A percentile compares a stretch with the other conserved stretches of the same genome.
Conservation (phyloP, 495 filamentous ascomycete species). For the Extremus antarcticus region DNA sequence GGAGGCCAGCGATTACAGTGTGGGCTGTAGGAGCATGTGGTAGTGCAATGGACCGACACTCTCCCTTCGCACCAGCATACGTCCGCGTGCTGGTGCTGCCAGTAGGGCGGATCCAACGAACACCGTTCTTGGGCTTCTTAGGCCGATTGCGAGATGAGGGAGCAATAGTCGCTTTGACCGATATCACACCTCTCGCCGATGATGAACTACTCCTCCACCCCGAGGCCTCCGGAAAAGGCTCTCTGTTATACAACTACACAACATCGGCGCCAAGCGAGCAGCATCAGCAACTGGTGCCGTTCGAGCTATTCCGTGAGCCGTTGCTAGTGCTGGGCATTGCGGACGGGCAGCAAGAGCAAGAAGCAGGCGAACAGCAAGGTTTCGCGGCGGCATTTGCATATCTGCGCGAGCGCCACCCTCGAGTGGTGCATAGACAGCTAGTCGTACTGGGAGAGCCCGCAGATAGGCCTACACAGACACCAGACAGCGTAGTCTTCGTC, state of each 20-base stretch:
- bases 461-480: constrained; percentile 17
- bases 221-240: constrained; percentile 77
- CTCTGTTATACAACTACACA: constrained; percentile 81
- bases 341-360: constrained; percentile 35
- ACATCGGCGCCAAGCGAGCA: constrained; percentile 54
- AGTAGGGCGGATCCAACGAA: constrained; percentile 71
- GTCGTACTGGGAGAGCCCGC: constrained; percentile 61
- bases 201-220: constrained; percentile 96
- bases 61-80: constrained; percentile 80
- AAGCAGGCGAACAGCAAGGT: constrained; percentile 2
- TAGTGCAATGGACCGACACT: constrained; percentile 59
- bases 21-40: no score
- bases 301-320: constrained; percentile 74
- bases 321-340: constrained; percentile 68
- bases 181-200: constrained; percentile 78
- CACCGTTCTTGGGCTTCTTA: constrained; percentile 69
- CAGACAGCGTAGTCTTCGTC: constrained; percentile 46
- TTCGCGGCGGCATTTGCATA: constrained; percentile 52
- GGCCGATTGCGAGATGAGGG: constrained; percentile 59
- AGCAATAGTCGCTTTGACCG: constrained; percentile 79
- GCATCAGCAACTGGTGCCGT: constrained; percentile 57
- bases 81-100: constrained; percentile 75
- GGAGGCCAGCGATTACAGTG: not conserved
- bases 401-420: constrained; percentile 54
- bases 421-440: constrained; percentile 64